These are phyloP conservation scores for Aspergillus heteromorphus DNA, from an alignment of 495 filamentous ascomycete species.

Conservation along the genomic window DNA sequence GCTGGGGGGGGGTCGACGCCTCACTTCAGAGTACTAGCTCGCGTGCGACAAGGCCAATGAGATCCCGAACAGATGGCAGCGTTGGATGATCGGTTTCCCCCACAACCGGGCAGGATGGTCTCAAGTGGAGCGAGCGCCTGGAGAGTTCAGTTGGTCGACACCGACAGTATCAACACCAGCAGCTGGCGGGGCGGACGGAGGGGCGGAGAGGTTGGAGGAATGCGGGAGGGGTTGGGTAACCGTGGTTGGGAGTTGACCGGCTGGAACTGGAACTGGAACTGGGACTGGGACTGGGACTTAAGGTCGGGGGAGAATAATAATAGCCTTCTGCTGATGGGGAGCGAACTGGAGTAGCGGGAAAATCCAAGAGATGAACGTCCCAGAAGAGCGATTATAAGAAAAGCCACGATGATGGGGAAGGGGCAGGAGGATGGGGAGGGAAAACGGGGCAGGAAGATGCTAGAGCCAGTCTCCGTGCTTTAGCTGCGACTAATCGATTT, in stretches of 20 bases:
- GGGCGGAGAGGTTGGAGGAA: slow-evolving; percentile 6
- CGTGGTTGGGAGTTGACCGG: neutral
- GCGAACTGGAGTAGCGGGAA: neutral
- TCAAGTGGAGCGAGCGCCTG: slow-evolving; percentile 6
- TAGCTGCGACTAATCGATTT: neutral
- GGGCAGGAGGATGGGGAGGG: neutral
- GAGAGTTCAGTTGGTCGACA: neutral
- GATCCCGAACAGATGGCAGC: neutral
- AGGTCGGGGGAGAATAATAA: too few species aligned
- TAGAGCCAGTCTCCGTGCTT: too few species aligned
- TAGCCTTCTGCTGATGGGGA: too few species aligned
- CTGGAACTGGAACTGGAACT: neutral
- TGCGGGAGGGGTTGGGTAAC: neutral
- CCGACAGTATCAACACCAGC: neutral
- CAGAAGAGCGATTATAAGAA: neutral
- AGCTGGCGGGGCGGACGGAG: slow-evolving; percentile 4
- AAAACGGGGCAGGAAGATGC: neutral
- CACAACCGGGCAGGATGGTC: slow-evolving; percentile 1
- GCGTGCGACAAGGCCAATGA: slow-evolving; percentile 1
- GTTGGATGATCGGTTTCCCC: slow-evolving; percentile 1
- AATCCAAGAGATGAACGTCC: neutral
- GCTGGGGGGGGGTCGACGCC: neutral
- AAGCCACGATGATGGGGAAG: neutral
- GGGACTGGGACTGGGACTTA: neutral
- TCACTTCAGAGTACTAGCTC: neutral